A percentile compares a stretch with the other conserved stretches of the same genome.
Conservation (phyloP, 1,284 basidiomycete genomes). For the Marasmius sp. region DNA sequence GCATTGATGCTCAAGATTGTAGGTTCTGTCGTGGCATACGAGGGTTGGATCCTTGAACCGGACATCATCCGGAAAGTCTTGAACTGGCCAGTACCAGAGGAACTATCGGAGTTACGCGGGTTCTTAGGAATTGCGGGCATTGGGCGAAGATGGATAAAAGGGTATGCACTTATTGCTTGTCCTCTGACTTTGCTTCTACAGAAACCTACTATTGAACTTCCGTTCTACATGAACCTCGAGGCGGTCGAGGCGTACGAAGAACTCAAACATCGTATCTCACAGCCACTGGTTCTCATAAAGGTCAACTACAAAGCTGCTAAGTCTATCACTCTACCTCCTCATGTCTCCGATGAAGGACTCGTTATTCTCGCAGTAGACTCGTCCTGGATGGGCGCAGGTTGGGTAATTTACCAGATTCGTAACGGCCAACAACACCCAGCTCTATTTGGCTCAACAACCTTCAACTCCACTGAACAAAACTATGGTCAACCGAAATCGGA, state of each 20-base stretch:
- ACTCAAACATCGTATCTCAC: conserved; percentile 24
- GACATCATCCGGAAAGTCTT: conserved; percentile 25
- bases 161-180: conserved; percentile 29
- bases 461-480: conserved; percentile 30
- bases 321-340: not conserved
- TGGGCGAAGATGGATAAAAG: conserved; percentile 29
- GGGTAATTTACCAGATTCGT: conserved; percentile 28
- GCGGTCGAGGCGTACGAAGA: conserved; percentile 23
- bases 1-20: conserved; percentile 25
- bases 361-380: conserved; percentile 34
- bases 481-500: too few species aligned
- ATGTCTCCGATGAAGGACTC: conserved; percentile 22
- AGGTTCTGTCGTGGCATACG: conserved; percentile 23
- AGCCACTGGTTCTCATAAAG: conserved; percentile 24
- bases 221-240: conserved; percentile 21
- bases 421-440: conserved; percentile 22
- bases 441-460: conserved; percentile 32
- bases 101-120: conserved; percentile 28
- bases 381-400: conserved; percentile 29
- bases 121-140: conserved; percentile 33
- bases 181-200: conserved; percentile 25
- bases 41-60: conserved; percentile 30
- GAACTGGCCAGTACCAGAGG: conserved; percentile 27
- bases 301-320: conserved; percentile 29
- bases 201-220: conserved; percentile 2